Conservation (phyloP, 2,329 filamentous ascomycete species). For the Dactylellina drechsleri region DNA sequence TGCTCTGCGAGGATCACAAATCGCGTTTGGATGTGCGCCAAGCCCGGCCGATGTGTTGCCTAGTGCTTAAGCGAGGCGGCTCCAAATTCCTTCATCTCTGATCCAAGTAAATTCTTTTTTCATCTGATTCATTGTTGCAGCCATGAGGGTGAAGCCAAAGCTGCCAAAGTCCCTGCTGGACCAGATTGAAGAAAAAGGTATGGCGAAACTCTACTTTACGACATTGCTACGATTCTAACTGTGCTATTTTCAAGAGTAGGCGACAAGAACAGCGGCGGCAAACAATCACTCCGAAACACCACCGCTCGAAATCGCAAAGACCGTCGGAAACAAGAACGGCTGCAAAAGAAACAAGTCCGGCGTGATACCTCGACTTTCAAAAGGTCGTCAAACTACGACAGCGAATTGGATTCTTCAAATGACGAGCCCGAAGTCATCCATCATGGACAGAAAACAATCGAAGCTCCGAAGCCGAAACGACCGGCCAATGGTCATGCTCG, state of each 20-base stretch:
- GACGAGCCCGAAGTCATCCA: conserved; percentile 33
- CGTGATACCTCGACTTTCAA: conserved; percentile 51
- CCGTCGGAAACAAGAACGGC: conserved; percentile 73
- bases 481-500: conserved; percentile 40
- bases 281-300: conserved; percentile 58
- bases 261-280: conserved; percentile 55
- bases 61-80: conserved; percentile 29
- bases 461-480: conserved; percentile 55
- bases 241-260: conserved; percentile 23
- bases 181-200: conserved; percentile 46
- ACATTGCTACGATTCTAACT: not conserved
- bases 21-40: conserved; percentile 13
- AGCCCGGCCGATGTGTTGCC: conserved; percentile 19
- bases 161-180: conserved; percentile 47
- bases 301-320: conserved; percentile 68
- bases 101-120: conserved; percentile 1
- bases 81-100: not conserved
- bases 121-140: not conserved
- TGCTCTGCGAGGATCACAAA: not conserved
- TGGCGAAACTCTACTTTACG: not conserved
- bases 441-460: conserved; percentile 14
- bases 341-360: conserved; percentile 67
- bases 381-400: conserved; percentile 11
- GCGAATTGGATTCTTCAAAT: conserved; percentile 17
- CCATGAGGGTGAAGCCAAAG: conserved; percentile 41